These are phyloP conservation scores for Trametes polyzona DNA, from an alignment of 1,284 basidiomycete genomes.

Conservation along the genomic window DNA sequence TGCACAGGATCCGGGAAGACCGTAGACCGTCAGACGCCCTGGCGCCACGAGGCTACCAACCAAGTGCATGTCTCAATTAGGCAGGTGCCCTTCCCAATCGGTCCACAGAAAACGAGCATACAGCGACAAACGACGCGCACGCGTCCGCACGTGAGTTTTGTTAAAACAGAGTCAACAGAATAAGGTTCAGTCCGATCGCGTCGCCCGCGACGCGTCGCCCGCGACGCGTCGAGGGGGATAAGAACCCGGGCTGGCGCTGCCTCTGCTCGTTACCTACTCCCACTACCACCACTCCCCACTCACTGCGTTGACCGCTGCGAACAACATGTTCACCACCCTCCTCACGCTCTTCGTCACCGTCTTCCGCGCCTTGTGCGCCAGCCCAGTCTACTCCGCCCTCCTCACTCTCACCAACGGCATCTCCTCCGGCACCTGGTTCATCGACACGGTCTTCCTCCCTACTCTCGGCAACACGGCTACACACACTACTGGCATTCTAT, in stretches of 20 bases:
- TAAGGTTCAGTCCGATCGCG: conserved; percentile 7
- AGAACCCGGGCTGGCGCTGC: not conserved
- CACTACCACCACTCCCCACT: no score
- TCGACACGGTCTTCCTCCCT: not conserved
- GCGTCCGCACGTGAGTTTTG: conserved; percentile 3
- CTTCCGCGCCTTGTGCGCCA: conserved; percentile 4
- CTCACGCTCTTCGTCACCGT: conserved; percentile 8
- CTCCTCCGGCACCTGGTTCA: not conserved
- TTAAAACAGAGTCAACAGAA: conserved; percentile 7
- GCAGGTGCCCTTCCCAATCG: not conserved
- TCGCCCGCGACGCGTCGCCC: no score
- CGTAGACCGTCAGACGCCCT: no score
- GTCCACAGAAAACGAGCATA: not conserved
- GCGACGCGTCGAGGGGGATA: not conserved
- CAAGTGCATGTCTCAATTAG: not conserved
- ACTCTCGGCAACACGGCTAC: not conserved
- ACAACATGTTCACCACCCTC: conserved; percentile 6
- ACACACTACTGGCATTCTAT: not conserved
- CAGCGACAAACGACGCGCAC: conserved; percentile 6
- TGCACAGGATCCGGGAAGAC: no score
- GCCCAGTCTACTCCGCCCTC: not conserved
- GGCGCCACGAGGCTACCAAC: conserved; percentile 6
- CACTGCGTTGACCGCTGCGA: no score
- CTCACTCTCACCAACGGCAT: conserved; percentile 4
- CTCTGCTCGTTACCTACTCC: not conserved